Evolutionary conservation across 192 early-diverging fungal species (phyloP), one percentile per base, ranked within the genome.

Genomic region (Jimgerdemannia flammicorona): DNA sequence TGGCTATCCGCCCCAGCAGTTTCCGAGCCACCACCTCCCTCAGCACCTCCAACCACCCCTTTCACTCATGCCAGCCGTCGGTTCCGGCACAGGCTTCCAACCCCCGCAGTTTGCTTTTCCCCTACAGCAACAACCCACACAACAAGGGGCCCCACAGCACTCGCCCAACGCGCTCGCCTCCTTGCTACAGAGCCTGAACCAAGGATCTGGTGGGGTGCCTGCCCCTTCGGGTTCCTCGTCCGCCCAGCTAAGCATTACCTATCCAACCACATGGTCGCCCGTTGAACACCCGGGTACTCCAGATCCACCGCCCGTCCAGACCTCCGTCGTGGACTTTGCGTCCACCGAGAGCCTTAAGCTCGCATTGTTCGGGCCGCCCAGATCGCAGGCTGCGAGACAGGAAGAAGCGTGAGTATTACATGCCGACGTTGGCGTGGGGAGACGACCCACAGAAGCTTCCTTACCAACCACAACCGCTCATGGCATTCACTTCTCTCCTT

Each of bases 281-380:
- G 14, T 2, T 14, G 49, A 59, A 14, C 49, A 59, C 2, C 49
- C 49, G 49, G 49, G 49, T 14, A 59, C 49, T 2, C 14, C 49
- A 59, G 14, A 14, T 59, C 49, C 49, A 59, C 8, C 0, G 49
- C 6, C 49, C 49, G 8, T 44, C 20, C 76, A 73, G 39, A 64
- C 63, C 40, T 4, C 67, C 43, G 44, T 69, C 71, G 44, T 74
- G 72, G 54, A 17, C 71, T 18, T 72, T 64, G 18, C 74, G 59
- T 40, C 67, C 17, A 83, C 84, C 11, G 75, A 81, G 9, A 79
- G 79, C 54, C 71, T 85, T 10, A 85, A 85, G 70, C 69, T 79
- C 29, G 81, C 79, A 3, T 66, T 85, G 43, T 85, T 85, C 72
- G 84, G 84, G 43, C 75, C n/a, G 4, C 19, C 69, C 4, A 80